These are phyloP conservation scores for Peronosclerospora sorghi DNA, from an alignment of 352 stramenopile species.

Conservation along the genomic window DNA sequence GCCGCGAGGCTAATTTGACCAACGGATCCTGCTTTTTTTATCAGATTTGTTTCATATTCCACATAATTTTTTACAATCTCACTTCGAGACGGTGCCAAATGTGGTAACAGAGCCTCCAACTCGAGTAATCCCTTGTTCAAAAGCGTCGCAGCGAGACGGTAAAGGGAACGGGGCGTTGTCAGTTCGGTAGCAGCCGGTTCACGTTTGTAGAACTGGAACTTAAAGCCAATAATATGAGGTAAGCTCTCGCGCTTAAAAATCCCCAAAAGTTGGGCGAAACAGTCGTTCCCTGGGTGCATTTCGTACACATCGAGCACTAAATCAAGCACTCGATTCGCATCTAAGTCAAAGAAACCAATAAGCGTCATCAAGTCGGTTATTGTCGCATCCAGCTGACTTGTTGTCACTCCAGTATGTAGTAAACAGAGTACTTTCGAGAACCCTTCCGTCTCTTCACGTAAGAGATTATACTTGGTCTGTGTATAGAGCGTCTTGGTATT, in stretches of 20 bases:
- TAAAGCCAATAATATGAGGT: conserved; percentile 88
- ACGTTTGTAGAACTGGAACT: conserved; percentile 87
- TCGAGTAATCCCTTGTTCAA: conserved; percentile 69
- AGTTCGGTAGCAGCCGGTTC: conserved; percentile 20
- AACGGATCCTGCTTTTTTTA: conserved; percentile 42
- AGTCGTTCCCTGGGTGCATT: conserved; percentile 71
- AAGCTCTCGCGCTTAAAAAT: conserved; percentile 74
- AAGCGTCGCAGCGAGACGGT: conserved; percentile 82
- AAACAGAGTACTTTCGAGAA: conserved; percentile 89
- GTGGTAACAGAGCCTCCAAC: conserved; percentile 64
- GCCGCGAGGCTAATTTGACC: conserved; percentile 64
- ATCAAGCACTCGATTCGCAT: conserved; percentile 93
- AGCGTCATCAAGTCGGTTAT: conserved; percentile 66
- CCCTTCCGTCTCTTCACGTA: conserved; percentile 93
- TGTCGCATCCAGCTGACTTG: conserved; percentile 47
- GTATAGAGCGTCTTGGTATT: conserved; percentile 88
- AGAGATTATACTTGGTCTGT: conserved; percentile 95
- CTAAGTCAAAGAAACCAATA: conserved; percentile 90
- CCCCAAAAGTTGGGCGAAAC: conserved; percentile 53
- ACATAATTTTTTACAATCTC: conserved; percentile 37
- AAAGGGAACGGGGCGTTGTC: conserved; percentile 61
- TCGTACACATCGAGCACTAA: conserved; percentile 90
- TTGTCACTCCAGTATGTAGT: conserved; percentile 59
- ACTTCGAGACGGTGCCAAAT: conserved; percentile 60
- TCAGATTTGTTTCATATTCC: conserved; percentile 41